Evolutionary conservation across 2,329 filamentous ascomycete genomes (phyloP).

Genomic region (Aschersonia sp.): DNA sequence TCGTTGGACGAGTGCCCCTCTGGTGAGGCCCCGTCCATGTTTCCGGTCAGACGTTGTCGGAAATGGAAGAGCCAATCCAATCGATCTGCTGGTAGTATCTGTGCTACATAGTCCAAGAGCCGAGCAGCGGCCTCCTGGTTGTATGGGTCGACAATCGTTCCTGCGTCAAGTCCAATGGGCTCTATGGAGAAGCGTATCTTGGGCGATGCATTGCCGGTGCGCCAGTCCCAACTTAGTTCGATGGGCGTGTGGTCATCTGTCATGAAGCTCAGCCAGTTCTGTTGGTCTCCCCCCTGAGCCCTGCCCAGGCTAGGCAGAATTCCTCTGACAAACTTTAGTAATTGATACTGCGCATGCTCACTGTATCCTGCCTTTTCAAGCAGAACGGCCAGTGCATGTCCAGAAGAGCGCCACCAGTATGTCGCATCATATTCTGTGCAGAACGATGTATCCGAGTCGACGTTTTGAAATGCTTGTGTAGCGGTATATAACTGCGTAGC

Average conservation of each 20-base stretch:
- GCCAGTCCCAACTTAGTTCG: constrained; percentile 23
- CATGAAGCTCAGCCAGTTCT: constrained; percentile 22
- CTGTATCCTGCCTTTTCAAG: neutral
- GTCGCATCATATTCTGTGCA: neutral
- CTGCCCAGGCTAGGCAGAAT: neutral
- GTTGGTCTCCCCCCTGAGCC: neutral
- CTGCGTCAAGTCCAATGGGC: constrained; percentile 14
- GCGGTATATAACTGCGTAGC: neutral
- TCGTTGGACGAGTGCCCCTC: neutral
- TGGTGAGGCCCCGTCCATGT: neutral
- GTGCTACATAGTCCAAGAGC: neutral
- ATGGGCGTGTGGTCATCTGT: constrained; percentile 22
- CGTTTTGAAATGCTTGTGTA: neutral
- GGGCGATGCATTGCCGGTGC: constrained; percentile 7
- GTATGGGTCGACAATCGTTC: constrained; percentile 9
- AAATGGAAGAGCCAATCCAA: neutral
- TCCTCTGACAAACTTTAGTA: neutral
- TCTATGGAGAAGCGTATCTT: constrained; percentile 18
- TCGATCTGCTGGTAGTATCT: neutral
- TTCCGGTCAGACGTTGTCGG: neutral
- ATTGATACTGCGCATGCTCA: neutral
- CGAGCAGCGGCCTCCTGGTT: neutral
- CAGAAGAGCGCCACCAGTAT: neutral
- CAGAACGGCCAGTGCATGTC: neutral
- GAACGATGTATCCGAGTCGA: neutral